Base-by-base conservation (phyloP, 2,329 filamentous ascomycete genomes). In the Tolypocladium amazonense region DNA sequence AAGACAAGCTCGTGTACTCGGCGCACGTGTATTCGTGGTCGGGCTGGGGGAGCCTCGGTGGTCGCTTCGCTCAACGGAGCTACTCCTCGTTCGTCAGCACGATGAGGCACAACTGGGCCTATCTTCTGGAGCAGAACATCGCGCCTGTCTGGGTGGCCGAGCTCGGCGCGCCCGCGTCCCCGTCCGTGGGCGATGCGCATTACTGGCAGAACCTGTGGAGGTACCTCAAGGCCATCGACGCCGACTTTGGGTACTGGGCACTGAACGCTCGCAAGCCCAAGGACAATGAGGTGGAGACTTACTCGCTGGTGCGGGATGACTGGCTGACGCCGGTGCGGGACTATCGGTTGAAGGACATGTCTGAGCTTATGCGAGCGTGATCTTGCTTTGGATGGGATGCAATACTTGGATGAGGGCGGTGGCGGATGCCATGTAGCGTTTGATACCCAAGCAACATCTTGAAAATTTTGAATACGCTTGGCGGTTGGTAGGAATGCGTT, bases 191-290 rank as follows among this genome's bases (percentile, higher is more conserved):
- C 9, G 84, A 87, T 63, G 75, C 76, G 59, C 84, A 86, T 66
- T 89, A 88, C 73, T 88, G 86, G 86, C 71, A 73, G 52, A 84
- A 88, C 68, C 70, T 88, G 70, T 74, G 87, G 73, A 76, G 75
- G 35, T 87, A 80, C 69, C 75, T 88, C 60, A 78, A 79, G 66
- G 71, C 74, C 3, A 71, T 83, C 57, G 83, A 87, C 65, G 83
- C 82, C 12, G 85, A 88, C 65, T 87, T 86, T 74, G 86, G 82
- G 8, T 89, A 88, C 71, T 89, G 86, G 87, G 86, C 86, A 20
- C 69, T 88, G 64, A 88, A 88, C 72, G 83, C 86, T 45, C 76
- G 83, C 55, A 88, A 89, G 71, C 82, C 84, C 12, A 78, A 78
- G 60, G 75, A 80, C 43, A 78, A 85, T 69, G 77, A 73, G 56